phyloP scores from a whole-genome alignment of 305 asterid genomes.

The Fraxinus dipetala region DNA sequence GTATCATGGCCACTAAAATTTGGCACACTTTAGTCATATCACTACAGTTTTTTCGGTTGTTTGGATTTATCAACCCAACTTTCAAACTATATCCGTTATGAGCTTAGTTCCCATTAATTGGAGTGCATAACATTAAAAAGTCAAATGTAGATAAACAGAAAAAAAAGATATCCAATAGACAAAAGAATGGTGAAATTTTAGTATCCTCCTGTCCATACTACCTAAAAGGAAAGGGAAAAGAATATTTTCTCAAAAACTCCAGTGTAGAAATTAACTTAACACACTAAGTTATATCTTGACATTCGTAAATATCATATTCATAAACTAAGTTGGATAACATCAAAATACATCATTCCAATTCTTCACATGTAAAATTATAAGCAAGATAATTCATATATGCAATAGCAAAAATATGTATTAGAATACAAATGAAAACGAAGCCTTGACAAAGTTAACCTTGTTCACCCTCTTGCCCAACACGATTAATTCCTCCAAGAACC shows the following conservation, averaged over 20 bases:
- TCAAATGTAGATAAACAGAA: neutral
- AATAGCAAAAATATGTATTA: neutral
- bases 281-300: neutral
- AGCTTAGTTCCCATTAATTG: neutral
- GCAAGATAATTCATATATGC: neutral
- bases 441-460: conserved; percentile 48
- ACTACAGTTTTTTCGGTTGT: neutral
- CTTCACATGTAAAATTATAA: neutral
- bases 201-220: neutral
- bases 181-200: neutral
- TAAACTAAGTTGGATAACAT: neutral
- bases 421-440: neutral
- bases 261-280: conserved; percentile 2
- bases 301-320: neutral
- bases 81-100: neutral
- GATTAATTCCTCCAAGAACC: conserved; percentile 95
- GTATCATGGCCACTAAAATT: neutral
- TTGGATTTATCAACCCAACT: neutral
- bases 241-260: neutral
- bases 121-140: neutral
- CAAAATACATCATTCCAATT: conserved; percentile 8
- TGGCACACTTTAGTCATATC: neutral
- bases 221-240: neutral
- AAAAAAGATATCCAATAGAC: neutral
- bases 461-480: conserved; percentile 80